Evolutionary conservation across 345 rosid species (phyloP), one percentile per base, ranked within the genome.

Genomic region (Leavenworthia alabamica): DNA sequence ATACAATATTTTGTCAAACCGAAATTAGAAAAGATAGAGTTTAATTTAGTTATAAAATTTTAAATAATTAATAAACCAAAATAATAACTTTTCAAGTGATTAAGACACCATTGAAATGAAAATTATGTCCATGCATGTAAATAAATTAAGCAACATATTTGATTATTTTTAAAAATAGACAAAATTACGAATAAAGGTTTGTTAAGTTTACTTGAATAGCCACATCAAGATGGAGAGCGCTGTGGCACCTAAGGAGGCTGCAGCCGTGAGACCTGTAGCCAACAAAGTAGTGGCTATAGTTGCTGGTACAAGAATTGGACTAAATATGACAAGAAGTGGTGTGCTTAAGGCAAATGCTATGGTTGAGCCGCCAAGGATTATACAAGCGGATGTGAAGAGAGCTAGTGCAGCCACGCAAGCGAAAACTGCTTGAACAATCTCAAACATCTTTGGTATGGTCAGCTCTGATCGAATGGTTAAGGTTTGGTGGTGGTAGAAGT

Each of bases 241-340:
- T 0, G 78, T 84, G 2, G 80, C 61, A 1, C 82, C 85, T 5
- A 79, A 77, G 26, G 88, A 84, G 2, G 87, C 89, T 0, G 93
- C 73, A 14, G 93, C 73, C n/a, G 81, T 29, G 74, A 90, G 85
- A 8, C 96, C 90, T 43, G 73, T 56, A 31, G 68, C 66, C 29
- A 87, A 7, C 37, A 85, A 68, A 19, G 78, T 68, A 13, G 68
- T 67, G 0, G 83, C 63, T 57, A 87, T 70, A 12, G 83, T 73
- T 2, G 91, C 89, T 4, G 96, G 96, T 60, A 90, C 82, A 17
- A 90, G 79, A 31, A 90, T 79, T 0, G 96, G 97, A 62, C 96
- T 88, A 85, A 81, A 85, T 13, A 88, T 68, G 48, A 90, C 72
- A 35, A 90, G 62, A 42, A 90, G 74, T 0, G 94, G 96, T 9